phyloP scores from a whole-genome alignment of 1,284 basidiomycete species.

The Naganishia cerealis region DNA sequence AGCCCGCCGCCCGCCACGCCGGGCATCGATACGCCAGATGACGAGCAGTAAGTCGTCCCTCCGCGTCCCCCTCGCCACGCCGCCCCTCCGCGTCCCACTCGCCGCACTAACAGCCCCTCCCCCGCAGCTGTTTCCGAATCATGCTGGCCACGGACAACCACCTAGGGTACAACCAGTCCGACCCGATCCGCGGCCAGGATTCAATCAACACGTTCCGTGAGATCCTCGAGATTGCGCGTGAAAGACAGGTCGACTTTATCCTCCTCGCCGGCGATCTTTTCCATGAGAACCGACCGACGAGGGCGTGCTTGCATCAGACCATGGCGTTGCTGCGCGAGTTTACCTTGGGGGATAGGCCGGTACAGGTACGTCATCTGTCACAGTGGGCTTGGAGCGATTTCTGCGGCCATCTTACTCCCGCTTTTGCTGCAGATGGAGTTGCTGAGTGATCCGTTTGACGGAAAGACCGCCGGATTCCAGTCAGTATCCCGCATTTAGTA shows the following conservation, averaged over 20 bases:
- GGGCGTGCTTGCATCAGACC: slow-evolving; percentile 82
- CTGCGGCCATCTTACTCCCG: neutral
- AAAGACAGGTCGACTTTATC: slow-evolving; percentile 88
- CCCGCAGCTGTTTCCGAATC: slow-evolving; percentile 64
- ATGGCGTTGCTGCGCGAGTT: slow-evolving; percentile 88
- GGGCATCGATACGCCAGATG: slow-evolving; percentile 18
- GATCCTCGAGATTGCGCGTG: slow-evolving; percentile 84
- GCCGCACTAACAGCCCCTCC: neutral
- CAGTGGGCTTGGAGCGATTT: too few relatives aligned
- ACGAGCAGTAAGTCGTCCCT: slow-evolving; percentile 15
- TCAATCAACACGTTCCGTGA: slow-evolving; percentile 94
- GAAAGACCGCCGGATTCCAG: slow-evolving; percentile 78
- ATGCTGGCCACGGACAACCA: slow-evolving; percentile 92
- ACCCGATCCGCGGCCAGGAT: slow-evolving; percentile 90
- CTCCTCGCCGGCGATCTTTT: slow-evolving; percentile 94
- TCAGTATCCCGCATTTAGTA: slow-evolving; percentile 55
- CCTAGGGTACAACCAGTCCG: slow-evolving; percentile 90
- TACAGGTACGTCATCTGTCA: slow-evolving; percentile 58
- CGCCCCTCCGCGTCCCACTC: neutral
- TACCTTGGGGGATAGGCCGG: slow-evolving; percentile 80
- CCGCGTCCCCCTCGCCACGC: too few relatives aligned
- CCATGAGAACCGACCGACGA: slow-evolving; percentile 93
- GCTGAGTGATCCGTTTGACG: slow-evolving; percentile 86
- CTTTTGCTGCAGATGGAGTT: slow-evolving; percentile 67
- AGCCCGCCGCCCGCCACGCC: neutral